Percentiles rank a stretch among this genome's conserved stretches.
Evolutionary conservation across 2,329 filamentous ascomycete species (phyloP).

Genomic region (Fusarium euwallaceae): DNA sequence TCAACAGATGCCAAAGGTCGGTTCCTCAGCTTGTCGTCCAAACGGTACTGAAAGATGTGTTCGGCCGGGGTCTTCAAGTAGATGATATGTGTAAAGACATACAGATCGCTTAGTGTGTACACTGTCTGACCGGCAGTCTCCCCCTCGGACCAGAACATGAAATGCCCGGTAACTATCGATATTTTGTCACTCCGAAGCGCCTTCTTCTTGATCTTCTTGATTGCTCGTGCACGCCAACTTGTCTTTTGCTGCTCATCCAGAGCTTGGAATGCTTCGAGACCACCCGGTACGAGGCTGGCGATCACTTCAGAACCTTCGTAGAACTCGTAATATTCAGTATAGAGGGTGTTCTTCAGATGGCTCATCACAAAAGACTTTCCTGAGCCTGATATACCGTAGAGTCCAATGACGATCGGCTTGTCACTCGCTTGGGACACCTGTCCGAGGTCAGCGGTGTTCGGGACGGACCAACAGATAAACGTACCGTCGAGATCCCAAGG

Average conservation of each 20-base stretch:
- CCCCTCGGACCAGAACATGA: slow-evolving; percentile 65
- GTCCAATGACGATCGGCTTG: slow-evolving; percentile 60
- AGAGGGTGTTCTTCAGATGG: slow-evolving; percentile 49
- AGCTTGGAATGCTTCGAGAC: slow-evolving; percentile 61
- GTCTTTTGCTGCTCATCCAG: slow-evolving; percentile 54
- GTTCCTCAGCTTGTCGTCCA: slow-evolving; percentile 52
- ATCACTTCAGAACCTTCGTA: slow-evolving; percentile 67
- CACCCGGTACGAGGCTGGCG: slow-evolving; percentile 56
- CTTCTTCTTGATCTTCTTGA: slow-evolving; percentile 56
- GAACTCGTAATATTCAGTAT: no score
- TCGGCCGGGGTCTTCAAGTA: slow-evolving; percentile 62
- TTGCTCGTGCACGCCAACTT: slow-evolving; percentile 58
- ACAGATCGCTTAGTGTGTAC: slow-evolving; percentile 60
- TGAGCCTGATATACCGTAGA: slow-evolving; percentile 68
- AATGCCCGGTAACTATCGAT: slow-evolving; percentile 68
- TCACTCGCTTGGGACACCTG: not conserved
- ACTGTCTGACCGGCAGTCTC: slow-evolving; percentile 49
- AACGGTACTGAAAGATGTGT: slow-evolving; percentile 54
- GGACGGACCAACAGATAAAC: no score
- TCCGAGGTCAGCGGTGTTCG: no score
- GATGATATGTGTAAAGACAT: slow-evolving; percentile 68
- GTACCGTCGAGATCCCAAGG: no score
- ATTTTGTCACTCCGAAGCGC: slow-evolving; percentile 50
- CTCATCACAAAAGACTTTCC: slow-evolving; percentile 64
- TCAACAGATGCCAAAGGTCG: slow-evolving; percentile 51